A percentile compares a stretch with the other conserved stretches of the same genome.
phyloP scores from a whole-genome alignment of 148 eudicot species.

The Rhododendron kiyosumense region DNA sequence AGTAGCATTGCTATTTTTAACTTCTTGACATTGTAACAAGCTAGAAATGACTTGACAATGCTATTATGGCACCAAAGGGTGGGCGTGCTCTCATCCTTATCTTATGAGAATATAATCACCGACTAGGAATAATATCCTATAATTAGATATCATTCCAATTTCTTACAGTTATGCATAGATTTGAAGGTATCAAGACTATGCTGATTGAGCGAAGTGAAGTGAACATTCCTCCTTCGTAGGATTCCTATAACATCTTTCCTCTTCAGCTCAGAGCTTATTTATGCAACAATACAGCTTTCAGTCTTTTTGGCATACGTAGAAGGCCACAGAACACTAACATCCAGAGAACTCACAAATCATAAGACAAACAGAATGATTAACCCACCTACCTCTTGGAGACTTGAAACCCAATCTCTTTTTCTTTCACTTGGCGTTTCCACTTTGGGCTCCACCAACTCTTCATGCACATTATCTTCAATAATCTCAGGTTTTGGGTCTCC shows the following conservation, averaged over 20 bases:
- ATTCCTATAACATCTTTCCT: not conserved
- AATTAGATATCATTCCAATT: not conserved
- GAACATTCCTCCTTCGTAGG: not conserved
- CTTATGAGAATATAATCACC: not conserved
- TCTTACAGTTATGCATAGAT: not conserved
- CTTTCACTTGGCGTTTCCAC: constrained; percentile 24
- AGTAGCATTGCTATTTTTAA: not conserved
- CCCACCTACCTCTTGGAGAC: constrained; percentile 42
- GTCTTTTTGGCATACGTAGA: not conserved
- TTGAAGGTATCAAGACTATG: not conserved
- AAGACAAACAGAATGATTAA: not conserved
- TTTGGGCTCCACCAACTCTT: constrained; percentile 44
- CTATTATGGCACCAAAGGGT: not conserved
- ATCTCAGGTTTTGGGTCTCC: constrained; percentile 45
- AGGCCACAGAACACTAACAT: not conserved
- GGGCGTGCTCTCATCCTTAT: not conserved
- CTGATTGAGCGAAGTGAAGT: not conserved
- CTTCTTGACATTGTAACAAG: not conserved
- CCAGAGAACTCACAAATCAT: not conserved
- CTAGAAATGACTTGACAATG: not conserved
- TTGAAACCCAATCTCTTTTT: constrained; percentile 38
- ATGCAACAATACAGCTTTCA: not conserved
- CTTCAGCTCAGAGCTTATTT: not conserved
- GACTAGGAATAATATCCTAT: not conserved
- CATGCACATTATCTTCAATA: constrained; percentile 37